Percentiles rank a stretch among this genome's conserved stretches.
These are phyloP conservation scores for Aspergillus fumigatus DNA, from an alignment of 2,329 filamentous ascomycete genomes.

Conservation along the genomic window DNA sequence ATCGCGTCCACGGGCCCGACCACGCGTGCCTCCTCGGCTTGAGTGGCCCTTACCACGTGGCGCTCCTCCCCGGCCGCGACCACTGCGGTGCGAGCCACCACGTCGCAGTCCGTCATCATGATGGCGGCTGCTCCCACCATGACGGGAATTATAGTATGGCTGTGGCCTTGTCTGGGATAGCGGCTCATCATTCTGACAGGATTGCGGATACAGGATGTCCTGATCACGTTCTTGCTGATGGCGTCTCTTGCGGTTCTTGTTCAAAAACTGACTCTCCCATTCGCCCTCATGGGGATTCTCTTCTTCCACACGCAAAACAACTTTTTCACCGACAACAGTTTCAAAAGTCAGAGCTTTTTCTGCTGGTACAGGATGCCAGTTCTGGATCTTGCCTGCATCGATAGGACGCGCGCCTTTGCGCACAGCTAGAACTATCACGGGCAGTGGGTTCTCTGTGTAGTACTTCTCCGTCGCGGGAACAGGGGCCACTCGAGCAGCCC, in stretches of 20 bases:
- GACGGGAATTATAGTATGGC: slow-evolving; percentile 23
- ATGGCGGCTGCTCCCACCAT: slow-evolving; percentile 27
- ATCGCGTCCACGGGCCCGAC: slow-evolving; percentile 47
- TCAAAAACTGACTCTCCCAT: slow-evolving; percentile 59
- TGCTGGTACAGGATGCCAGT: slow-evolving; percentile 72
- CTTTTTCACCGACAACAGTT: slow-evolving; percentile 80
- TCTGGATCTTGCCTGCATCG: slow-evolving; percentile 75
- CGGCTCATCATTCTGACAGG: slow-evolving; percentile 20
- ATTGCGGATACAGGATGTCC: slow-evolving; percentile 33
- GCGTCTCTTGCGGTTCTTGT: slow-evolving; percentile 55
- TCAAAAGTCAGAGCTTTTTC: slow-evolving; percentile 74
- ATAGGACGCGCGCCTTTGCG: slow-evolving; percentile 69
- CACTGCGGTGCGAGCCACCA: slow-evolving; percentile 24
- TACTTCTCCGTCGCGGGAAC: slow-evolving; percentile 62
- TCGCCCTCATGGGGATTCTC: slow-evolving; percentile 61
- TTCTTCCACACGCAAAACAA: slow-evolving; percentile 73
- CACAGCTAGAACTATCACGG: slow-evolving; percentile 77
- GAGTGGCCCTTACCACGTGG: slow-evolving; percentile 35
- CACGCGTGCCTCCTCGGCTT: slow-evolving; percentile 38
- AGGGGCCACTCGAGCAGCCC: slow-evolving; percentile 77
- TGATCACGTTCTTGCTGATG: slow-evolving; percentile 57
- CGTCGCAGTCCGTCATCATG: slow-evolving; percentile 42
- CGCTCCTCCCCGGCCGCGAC: slow-evolving; percentile 37
- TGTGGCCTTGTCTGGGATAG: slow-evolving; percentile 19
- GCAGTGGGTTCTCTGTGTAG: slow-evolving; percentile 74